Evolutionary conservation across 805 yeast species (phyloP).

Genomic region (Lipomyces starkeyi): DNA sequence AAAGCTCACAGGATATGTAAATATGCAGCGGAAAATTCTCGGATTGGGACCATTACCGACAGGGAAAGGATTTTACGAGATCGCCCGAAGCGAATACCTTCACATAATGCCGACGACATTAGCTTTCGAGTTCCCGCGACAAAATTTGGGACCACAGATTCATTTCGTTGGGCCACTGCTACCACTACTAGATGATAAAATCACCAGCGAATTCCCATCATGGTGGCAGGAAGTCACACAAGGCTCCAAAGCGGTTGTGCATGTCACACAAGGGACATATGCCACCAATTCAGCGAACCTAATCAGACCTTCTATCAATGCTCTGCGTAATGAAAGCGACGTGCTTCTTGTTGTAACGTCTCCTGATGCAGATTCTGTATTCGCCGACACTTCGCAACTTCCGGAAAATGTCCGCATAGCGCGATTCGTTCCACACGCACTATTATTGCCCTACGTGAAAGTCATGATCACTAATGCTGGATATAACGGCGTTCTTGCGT

Average conservation of each 20-base stretch:
- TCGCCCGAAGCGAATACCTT: not conserved
- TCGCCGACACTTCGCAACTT: not conserved
- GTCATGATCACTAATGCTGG: not conserved
- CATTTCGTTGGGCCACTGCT: not conserved
- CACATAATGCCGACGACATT: constrained; percentile 1
- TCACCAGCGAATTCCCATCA: not conserved
- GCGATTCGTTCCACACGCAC: not conserved
- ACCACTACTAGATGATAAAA: not conserved
- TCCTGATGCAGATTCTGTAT: not conserved
- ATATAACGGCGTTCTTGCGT: not conserved
- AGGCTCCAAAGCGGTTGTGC: not conserved
- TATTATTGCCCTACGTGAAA: not conserved
- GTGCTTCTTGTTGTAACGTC: not conserved
- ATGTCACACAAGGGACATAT: not conserved
- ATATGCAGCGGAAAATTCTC: not conserved
- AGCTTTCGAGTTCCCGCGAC: not conserved
- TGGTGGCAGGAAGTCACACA: constrained; percentile 1
- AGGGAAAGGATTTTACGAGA: not conserved
- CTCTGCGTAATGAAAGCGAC: not conserved
- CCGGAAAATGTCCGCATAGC: not conserved
- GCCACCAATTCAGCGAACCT: not conserved
- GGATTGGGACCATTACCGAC: not conserved
- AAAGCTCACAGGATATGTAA: not conserved
- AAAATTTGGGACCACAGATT: not conserved
- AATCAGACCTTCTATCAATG: not conserved